phyloP scores from a whole-genome alignment of 148 eudicot species.

The Euryodendron excelsum region DNA sequence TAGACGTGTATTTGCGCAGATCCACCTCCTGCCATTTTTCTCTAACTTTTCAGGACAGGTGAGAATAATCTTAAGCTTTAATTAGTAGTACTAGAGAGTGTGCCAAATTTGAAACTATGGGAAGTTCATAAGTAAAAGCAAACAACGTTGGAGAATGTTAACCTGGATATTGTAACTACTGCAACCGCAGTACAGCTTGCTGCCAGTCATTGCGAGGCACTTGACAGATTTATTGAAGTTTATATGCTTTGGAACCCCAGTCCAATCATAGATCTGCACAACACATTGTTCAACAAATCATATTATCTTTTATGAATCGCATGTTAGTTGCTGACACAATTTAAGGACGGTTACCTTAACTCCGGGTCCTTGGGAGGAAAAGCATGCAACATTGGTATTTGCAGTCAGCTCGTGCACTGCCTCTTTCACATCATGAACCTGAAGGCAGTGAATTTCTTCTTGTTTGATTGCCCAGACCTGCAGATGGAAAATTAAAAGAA shows the following conservation, averaged over 20 bases:
- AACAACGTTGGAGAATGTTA: background rate
- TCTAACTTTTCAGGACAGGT: background rate
- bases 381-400: constrained; percentile 35
- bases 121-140: too few relatives aligned
- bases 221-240: constrained; percentile 50
- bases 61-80: background rate
- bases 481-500: background rate
- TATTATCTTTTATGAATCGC: background rate
- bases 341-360: constrained; percentile 31
- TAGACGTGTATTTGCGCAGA: constrained; percentile 27
- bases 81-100: background rate
- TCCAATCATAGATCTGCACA: constrained; percentile 43
- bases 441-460: constrained; percentile 54
- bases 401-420: constrained; percentile 38
- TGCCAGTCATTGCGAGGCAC: constrained; percentile 30
- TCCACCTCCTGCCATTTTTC: constrained; percentile 43
- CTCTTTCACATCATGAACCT: constrained; percentile 55
- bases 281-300: background rate
- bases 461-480: constrained; percentile 60
- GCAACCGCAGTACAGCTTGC: constrained; percentile 52
- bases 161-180: constrained; percentile 50
- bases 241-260: constrained; percentile 41
- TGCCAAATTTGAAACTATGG: too few relatives aligned
- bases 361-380: constrained; percentile 46
- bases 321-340: background rate